Conservation (phyloP, 106 monocot genomes). For the Ottelia alismoides region DNA sequence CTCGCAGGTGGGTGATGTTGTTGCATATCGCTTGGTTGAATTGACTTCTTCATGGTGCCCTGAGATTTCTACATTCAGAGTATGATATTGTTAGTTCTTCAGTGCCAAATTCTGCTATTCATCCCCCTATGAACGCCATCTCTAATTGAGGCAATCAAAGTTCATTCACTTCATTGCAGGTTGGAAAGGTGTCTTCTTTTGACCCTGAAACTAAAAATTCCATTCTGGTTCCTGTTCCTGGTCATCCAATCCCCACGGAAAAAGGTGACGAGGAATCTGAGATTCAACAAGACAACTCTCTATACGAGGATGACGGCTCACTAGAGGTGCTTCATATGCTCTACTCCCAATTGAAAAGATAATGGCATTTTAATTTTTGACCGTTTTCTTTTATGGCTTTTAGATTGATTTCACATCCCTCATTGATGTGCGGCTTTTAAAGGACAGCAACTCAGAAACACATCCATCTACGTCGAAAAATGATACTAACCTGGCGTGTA, state of each 20-base stretch:
- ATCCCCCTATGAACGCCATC: too few relatives aligned
- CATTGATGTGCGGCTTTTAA: slow-evolving; percentile 61
- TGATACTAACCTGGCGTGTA: too few relatives aligned
- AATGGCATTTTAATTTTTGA: not conserved
- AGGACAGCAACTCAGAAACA: slow-evolving; percentile 9
- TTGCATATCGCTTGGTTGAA: slow-evolving; percentile 83
- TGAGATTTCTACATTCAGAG: slow-evolving; percentile 76
- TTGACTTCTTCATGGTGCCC: slow-evolving; percentile 88
- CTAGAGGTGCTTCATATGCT: slow-evolving; percentile 44
- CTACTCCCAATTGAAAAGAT: not conserved
- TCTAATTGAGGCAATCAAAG: not conserved
- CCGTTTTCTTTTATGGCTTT: not conserved
- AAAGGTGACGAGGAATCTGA: slow-evolving; percentile 20
- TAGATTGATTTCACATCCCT: slow-evolving; percentile 74
- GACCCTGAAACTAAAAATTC: slow-evolving; percentile 32
- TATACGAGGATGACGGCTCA: slow-evolving; percentile 83
- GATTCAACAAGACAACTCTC: slow-evolving; percentile 12
- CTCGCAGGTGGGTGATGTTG: slow-evolving; percentile 66
- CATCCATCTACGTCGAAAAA: too few relatives aligned
- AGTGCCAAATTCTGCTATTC: too few relatives aligned
- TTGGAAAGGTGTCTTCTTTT: slow-evolving; percentile 69
- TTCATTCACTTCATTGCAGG: slow-evolving; percentile 21
- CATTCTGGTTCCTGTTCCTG: slow-evolving; percentile 40
- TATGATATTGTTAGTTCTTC: slow-evolving; percentile 16
- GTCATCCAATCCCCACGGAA: slow-evolving; percentile 30